Evolutionary conservation across 306 rosid species (phyloP).

Genomic region (Acacia melanoxylon): DNA sequence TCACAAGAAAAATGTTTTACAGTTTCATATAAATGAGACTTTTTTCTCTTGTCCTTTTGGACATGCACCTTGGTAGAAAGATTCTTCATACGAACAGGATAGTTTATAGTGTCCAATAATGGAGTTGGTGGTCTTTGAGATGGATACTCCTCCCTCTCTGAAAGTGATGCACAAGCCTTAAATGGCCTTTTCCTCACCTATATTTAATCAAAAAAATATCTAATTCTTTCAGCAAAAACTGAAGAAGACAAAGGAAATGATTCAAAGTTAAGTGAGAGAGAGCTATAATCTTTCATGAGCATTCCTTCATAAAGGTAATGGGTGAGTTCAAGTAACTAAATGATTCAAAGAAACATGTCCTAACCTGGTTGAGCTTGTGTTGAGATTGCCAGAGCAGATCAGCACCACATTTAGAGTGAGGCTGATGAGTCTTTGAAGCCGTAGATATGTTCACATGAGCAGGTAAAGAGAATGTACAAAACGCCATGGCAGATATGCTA

Average conservation of each 20-base stretch:
- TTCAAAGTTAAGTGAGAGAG: background rate
- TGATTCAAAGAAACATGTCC: background rate
- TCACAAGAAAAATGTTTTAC: background rate
- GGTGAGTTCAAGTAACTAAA: background rate
- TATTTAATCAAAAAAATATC: constrained; percentile 29
- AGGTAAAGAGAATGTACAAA: constrained; percentile 59
- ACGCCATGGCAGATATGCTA: constrained; percentile 53
- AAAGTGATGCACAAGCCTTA: constrained; percentile 69
- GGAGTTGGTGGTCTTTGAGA: constrained; percentile 92
- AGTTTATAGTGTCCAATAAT: constrained; percentile 79
- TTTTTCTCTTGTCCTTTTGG: background rate
- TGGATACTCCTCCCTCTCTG: constrained; percentile 74
- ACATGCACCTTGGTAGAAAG: constrained; percentile 73
- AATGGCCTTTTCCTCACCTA: constrained; percentile 56
- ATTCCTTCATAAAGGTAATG: constrained; percentile 13
- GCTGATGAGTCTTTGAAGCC: constrained; percentile 17
- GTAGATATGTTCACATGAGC: constrained; percentile 35
- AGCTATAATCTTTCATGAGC: background rate
- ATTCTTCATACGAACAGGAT: constrained; percentile 94
- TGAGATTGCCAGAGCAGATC: constrained; percentile 43
- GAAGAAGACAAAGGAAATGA: background rate
- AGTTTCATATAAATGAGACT: constrained; percentile 1
- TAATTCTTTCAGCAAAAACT: constrained; percentile 27
- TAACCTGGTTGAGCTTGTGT: constrained; percentile 55
- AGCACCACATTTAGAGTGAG: constrained; percentile 37